Evolutionary conservation across 1,139 yeast species (phyloP), one percentile per base, ranked within the genome.

Genomic region (Saccharomyces hybrid): DNA sequence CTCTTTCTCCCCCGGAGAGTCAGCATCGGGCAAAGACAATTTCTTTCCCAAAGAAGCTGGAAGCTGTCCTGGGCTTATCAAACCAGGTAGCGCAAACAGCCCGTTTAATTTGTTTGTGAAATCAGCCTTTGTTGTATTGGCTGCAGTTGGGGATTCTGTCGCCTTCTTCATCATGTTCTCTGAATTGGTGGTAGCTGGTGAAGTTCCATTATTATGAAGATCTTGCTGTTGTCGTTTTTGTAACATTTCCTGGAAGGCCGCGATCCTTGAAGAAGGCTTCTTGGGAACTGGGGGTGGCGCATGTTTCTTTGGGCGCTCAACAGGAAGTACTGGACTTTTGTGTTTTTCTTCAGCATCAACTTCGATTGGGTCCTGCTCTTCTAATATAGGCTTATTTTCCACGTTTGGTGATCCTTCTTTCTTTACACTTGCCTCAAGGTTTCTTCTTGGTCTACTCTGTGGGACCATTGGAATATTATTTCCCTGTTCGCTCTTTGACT

Each of bases 181-280:
- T 11, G 65, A 68, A 49, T 64, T 62, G 54, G 71, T 70, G 11
- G 13, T 28, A 25, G 27, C 19, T 4, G 29, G 14, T 11, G 11
- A 31, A n/a, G 48, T 11, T 16, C 46, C 47, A 3, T 32, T 47
- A 5, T 49, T 32, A 8, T 54, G 57, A 11, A 62, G 26, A 32
- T 63, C 59, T 50, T 64, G 58, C 26, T 55, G 48, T 62, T 78
- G 82, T 56, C 75, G 76, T 58, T 73, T 72, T 49, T 78, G 78
- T 55, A 85, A 73, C 84, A 83, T 79, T 63, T 84, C 86, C 64
- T 86, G 95, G 66, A 86, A 86, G 0, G 90, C 90, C 1, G 90
- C 90, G 57, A 86, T 86, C 59, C 78, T 84, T 0, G 89, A 83
- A 0, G 91, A 84, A 25, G 88, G 82, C 60, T 86, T 86, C 64